Percentiles rank a stretch among this genome's conserved stretches.
These are phyloP conservation scores for Prototheca stagnorum DNA, from an alignment of 163 green algal genomes.

Conservation along the genomic window DNA sequence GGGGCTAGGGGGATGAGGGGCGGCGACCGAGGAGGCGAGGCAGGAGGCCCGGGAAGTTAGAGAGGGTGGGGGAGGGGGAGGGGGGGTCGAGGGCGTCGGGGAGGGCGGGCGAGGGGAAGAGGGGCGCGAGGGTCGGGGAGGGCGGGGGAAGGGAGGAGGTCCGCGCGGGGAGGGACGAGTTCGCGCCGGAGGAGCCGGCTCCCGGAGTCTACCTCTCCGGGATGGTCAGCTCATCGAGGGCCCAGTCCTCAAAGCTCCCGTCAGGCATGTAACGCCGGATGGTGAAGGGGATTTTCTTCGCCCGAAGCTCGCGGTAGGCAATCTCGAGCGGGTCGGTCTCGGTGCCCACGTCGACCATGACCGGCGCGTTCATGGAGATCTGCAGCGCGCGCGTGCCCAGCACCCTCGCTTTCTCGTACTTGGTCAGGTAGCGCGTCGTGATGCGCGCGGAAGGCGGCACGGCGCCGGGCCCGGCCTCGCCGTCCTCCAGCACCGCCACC, in stretches of 20 bases:
- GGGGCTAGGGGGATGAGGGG: background rate
- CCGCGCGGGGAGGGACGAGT: no score
- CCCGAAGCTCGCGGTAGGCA: constrained; percentile 79
- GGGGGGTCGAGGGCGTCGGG: no score
- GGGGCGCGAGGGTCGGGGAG: no score
- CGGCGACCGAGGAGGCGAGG: background rate
- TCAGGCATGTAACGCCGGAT: constrained; percentile 92
- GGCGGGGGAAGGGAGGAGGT: no score
- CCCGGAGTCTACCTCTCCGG: constrained; percentile 53
- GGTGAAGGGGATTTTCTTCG: constrained; percentile 96
- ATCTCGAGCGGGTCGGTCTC: constrained; percentile 57
- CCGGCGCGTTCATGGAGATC: constrained; percentile 86
- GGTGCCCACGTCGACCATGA: constrained; percentile 83
- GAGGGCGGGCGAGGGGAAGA: no score
- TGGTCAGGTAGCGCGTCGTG: constrained; percentile 94
- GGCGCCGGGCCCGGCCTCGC: no score
- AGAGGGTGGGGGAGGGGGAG: no score
- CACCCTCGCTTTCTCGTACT: constrained; percentile 91
- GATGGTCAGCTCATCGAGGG: constrained; percentile 82
- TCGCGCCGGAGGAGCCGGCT: no score
- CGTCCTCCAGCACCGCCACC: background rate
- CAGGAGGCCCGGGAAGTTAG: no score
- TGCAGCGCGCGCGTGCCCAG: constrained; percentile 88
- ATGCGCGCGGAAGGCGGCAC: constrained; percentile 33
- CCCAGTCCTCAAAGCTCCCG: constrained; percentile 94